Conservation (phyloP, 1,284 basidiomycete genomes). For the Naganishia albida region DNA sequence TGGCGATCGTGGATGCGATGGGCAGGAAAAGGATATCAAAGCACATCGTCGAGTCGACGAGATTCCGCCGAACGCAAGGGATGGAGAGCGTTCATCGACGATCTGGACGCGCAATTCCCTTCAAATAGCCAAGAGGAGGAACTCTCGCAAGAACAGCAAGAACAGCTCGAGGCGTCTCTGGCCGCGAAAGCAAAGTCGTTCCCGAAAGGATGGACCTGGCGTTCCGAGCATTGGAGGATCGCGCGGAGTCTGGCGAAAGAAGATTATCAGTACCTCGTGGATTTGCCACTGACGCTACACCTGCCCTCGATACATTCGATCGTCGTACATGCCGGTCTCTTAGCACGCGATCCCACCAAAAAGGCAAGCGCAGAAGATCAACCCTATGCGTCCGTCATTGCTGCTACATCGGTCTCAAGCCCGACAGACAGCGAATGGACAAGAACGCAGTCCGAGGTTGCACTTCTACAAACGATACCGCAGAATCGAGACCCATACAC, state of each 20-base stretch:
- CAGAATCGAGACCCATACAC: constrained; percentile 75
- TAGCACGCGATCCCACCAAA: constrained; percentile 66
- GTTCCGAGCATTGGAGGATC: constrained; percentile 71
- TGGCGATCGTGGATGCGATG: constrained; percentile 76
- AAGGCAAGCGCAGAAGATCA: constrained; percentile 32
- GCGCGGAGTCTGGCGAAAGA: constrained; percentile 64
- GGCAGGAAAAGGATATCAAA: constrained; percentile 39
- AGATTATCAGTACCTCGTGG: constrained; percentile 68
- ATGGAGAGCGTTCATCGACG: constrained; percentile 27
- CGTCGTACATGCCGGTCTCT: constrained; percentile 79
- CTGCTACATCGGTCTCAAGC: constrained; percentile 34
- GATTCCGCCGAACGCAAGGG: neutral
- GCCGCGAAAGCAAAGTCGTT: constrained; percentile 31
- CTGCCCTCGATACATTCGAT: constrained; percentile 73
- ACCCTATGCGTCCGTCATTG: constrained; percentile 4
- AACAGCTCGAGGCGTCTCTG: constrained; percentile 5
- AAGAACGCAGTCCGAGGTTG: constrained; percentile 60
- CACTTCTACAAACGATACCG: constrained; percentile 64
- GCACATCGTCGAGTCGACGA: neutral
- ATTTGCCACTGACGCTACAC: constrained; percentile 71
- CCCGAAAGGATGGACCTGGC: constrained; percentile 65
- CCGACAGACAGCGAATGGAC: constrained; percentile 47
- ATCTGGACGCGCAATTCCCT: constrained; percentile 24
- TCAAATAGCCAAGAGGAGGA: constrained; percentile 6
- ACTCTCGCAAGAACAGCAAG: neutral